Base-by-base conservation (phyloP, 2,329 filamentous ascomycete genomes). In the Corynespora cassiicola region DNA sequence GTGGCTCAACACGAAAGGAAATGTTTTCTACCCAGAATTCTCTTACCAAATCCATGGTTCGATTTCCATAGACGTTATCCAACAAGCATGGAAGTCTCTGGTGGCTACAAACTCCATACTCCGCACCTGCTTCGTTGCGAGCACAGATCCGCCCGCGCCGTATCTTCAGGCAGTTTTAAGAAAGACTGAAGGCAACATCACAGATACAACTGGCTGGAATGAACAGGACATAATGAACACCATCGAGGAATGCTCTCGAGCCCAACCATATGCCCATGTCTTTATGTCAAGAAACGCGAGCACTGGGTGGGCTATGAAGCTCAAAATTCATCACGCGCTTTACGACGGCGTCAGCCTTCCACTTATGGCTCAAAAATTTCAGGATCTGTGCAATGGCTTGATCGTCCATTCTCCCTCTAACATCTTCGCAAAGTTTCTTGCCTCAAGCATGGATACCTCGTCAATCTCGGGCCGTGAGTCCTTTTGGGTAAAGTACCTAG, bases 271-370 rank as follows among this genome's bases (percentile, higher is more conserved):
- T 42, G 69, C 61, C 9, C 56, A 63, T 33, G 47, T 77, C 5
- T 63, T 68, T 42, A 68, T 62, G 6, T 60, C 55, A 15, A 51
- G 60, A 30, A 58, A 45, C 1, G n/a, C 46, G 2, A 39, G 37
- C n/a, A n/a, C n/a, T 16, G 63, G 65, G 11, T 73, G 69, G 50
- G 43, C 52, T 6, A 39, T 76, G 28, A 51, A 69, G 29, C 69
- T 78, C 2, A 72, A 75, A 17, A 85, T 96, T 4, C 90, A 96
- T 47, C 91, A 97, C 63, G 87, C 88, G 0, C 74, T 96, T 0
- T 97, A 96, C 59, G 92, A 96, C 63, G 90, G 85, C 5, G 77
- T 95, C 43, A 94, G 88, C 54, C 72, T 96, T 4, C 80, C 84
- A 1, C 61, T 77, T 1, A 69, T 95, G 5, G 71, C 90, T 15